Base-by-base conservation (phyloP, 164 flowering plant genomes). In the Buxus sempervirens region DNA sequence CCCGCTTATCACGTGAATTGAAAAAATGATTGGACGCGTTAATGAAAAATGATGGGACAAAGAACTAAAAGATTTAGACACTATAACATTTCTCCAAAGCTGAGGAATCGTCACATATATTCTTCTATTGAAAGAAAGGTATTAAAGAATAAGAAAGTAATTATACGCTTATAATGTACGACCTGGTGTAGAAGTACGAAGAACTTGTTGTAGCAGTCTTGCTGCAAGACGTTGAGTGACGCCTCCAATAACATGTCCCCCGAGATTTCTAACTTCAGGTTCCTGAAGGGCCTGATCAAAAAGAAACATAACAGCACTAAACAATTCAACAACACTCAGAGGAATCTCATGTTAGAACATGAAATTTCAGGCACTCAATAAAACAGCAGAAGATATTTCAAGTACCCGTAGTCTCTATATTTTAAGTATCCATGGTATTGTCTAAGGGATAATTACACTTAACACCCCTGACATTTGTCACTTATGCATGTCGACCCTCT, bases 191-290 rank as follows among this genome's bases (percentile, higher is more conserved):
- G 94, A 87, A 36, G 76, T 54, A 25, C 86, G 81, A 5, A 94
- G 97, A 74, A 94, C 80, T 75, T 91, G 98, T 73, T 88, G 98
- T 64, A 94, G 82, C 28, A 91, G 76, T 49, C 98, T 88, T 0
- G 98, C 98, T 51, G 96, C 98, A 53, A 94, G 81, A 68, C 98
- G 96, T 54, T 87, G 96, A 45, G 88, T 80, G 32, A 88, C 79
- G 51, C 97, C 97, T 62, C 90, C 91, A 68, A 84, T 58, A 69
- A 94, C 83, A 64, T 90, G 91, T 5, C 86, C 88, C 38, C 97
- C 96, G 45, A 94, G 80, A 71, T 45, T 73, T 28, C 88, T 89
- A 53, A 86, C 95, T 75, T 88, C 91, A 7, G 87, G 93, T 71
- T 90, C 90, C 81, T 88, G 95, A 74, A 94, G 89, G 65, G 87